Evolutionary conservation across 2,329 filamentous ascomycete genomes (phyloP).

Genomic region (Capronia americana): DNA sequence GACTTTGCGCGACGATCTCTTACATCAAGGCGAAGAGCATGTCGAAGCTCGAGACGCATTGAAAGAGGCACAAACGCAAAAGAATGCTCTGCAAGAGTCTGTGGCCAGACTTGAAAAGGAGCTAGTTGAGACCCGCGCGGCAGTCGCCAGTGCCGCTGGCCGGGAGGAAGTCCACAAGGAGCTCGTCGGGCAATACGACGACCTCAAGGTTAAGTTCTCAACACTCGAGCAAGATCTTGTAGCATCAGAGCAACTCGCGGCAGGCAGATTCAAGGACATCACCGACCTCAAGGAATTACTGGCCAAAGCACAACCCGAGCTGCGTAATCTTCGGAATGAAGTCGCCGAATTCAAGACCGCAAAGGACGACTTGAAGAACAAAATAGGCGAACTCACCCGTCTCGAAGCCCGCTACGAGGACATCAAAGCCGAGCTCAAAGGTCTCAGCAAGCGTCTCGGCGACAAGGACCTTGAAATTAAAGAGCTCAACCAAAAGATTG

Average conservation of each 20-base stretch:
- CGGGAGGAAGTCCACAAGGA: constrained; percentile 54
- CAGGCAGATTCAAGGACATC: constrained; percentile 86
- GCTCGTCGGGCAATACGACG: constrained; percentile 56
- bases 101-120: constrained; percentile 75
- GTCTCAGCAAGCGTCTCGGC: constrained; percentile 70
- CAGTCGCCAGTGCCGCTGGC: constrained; percentile 53
- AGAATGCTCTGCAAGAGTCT: constrained; percentile 66
- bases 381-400: constrained; percentile 69
- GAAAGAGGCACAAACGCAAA: constrained; percentile 74
- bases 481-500: constrained; percentile 76
- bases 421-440: constrained; percentile 73
- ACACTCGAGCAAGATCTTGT: constrained; percentile 81
- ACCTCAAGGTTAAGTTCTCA: constrained; percentile 72
- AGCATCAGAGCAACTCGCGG: constrained; percentile 83
- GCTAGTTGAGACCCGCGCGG: constrained; percentile 62
- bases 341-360: constrained; percentile 73
- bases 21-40: constrained; percentile 80
- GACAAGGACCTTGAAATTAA: constrained; percentile 82
- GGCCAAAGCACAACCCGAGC: constrained; percentile 84
- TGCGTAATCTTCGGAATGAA: constrained; percentile 79
- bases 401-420: constrained; percentile 85
- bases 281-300: constrained; percentile 79
- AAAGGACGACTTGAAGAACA: constrained; percentile 74
- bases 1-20: constrained; percentile 76
- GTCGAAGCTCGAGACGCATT: constrained; percentile 79